These are phyloP conservation scores for Lachancea dasiensis DNA, from an alignment of 805 yeast species.

Conservation along the genomic window DNA sequence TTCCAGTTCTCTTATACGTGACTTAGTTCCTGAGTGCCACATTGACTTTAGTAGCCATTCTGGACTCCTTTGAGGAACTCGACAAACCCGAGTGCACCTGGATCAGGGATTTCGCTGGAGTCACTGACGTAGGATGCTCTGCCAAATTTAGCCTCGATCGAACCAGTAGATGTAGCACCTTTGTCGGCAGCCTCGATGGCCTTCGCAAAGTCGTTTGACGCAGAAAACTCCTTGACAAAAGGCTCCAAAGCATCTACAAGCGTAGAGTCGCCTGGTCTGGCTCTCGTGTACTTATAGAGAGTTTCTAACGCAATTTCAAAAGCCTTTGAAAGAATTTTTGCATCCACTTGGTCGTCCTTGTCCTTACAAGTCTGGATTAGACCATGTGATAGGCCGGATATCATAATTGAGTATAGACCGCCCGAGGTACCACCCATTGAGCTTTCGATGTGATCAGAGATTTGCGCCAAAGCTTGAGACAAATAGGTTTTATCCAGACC, in stretches of 20 bases:
- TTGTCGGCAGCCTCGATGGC: conserved; percentile 66
- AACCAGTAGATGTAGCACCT: conserved; percentile 73
- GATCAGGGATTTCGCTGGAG: conserved; percentile 70
- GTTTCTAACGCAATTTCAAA: conserved; percentile 58
- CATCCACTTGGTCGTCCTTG: conserved; percentile 27
- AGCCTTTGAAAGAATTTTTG: conserved; percentile 41
- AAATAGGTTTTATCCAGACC: conserved; percentile 36
- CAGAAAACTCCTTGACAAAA: conserved; percentile 57
- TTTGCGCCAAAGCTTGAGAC: conserved; percentile 54
- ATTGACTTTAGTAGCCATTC: conserved; percentile 14
- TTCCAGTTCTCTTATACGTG: too few relatives aligned
- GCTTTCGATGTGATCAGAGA: conserved; percentile 79
- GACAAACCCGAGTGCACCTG: conserved; percentile 88
- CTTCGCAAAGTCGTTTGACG: conserved; percentile 44
- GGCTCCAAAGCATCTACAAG: conserved; percentile 86
- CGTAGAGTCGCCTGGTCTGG: conserved; percentile 84
- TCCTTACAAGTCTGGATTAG: conserved; percentile 30
- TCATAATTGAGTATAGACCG: conserved; percentile 79
- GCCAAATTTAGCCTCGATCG: conserved; percentile 80
- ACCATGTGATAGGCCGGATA: conserved; percentile 66
- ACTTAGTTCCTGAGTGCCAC: too few relatives aligned
- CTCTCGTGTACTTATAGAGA: conserved; percentile 78
- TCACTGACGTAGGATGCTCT: conserved; percentile 91
- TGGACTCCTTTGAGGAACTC: conserved; percentile 41
- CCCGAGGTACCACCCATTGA: conserved; percentile 99